A percentile compares a stretch with the other conserved stretches of the same genome.
Evolutionary conservation across 306 rosid species (phyloP).

Genomic region (Castanopsis chinensis): DNA sequence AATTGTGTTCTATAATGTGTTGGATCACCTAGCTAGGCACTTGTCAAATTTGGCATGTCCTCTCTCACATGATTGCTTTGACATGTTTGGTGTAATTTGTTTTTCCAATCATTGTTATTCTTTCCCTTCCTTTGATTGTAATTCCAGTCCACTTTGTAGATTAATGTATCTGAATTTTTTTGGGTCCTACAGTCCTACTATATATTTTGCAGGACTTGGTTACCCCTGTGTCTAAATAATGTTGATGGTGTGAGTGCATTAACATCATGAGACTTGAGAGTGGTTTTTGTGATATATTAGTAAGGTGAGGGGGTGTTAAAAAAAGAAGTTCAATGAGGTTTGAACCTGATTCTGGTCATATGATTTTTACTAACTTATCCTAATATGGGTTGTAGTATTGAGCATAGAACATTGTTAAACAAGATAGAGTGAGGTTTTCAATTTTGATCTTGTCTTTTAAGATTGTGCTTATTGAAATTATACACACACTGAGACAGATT

Average conservation of each 20-base stretch:
- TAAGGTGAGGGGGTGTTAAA: neutral
- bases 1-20: neutral
- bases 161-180: neutral
- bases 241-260: neutral
- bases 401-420: neutral
- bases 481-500: neutral
- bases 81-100: constrained; percentile 7
- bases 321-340: neutral
- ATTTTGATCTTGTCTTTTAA: neutral
- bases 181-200: neutral
- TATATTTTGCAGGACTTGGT: neutral
- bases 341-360: neutral
- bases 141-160: neutral
- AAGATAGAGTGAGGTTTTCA: neutral
- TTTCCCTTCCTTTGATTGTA: neutral
- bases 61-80: constrained; percentile 14
- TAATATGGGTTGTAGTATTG: too few species aligned
- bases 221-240: neutral
- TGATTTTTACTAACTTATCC: neutral
- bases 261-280: neutral
- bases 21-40: constrained; percentile 29
- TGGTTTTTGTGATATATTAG: neutral
- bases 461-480: neutral
- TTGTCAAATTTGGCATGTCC: constrained; percentile 66
- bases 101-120: neutral